Evolutionary conservation across 108 stramenopile species (phyloP), one percentile per base, ranked within the genome.

Genomic region (Halocafeteria seosinensis): DNA sequence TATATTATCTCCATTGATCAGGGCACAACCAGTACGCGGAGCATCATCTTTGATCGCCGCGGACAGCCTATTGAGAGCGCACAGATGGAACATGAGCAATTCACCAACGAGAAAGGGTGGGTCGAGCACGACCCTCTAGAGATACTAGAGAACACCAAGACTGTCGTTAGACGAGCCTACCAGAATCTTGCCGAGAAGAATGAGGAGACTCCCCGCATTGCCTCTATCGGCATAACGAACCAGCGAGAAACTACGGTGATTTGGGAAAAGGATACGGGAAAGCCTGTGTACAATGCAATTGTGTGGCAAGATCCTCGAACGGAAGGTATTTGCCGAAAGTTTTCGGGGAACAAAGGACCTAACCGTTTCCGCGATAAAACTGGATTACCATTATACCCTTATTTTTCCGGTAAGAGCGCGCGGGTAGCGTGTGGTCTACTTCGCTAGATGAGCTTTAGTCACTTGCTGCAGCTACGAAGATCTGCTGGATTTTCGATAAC

Each of bases 1-100:
- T n/a, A n/a, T n/a, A n/a, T n/a, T n/a, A n/a, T n/a, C n/a, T n/a
- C 89, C 57, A 92, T 98, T 66, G 93, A 98, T 68, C 92, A 98
- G 77, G 96, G 96, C 59, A 98, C 96, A 3, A 85, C 86, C 36
- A 82, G 80, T 51, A 84, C 92, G 0, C 83, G 93, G 0, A 91
- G 92, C 73, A 69, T 95, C 24, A 55, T 98, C 6, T 86, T 94
- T 61, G 80, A 86, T 42, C 55, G 71, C 13, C 17, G 62, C 11
- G 93, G 93, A 17, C 47, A 64, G 25, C 77, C 89, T 36, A 85
- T 85, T 12, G 79, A 87, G 0, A 75, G 75, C 38, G 76, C 86
- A 23, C 93, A 94, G 72, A 71, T 86, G 61, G 96, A 95, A 72
- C 85, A 88, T 62, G 72, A 76, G n/a, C 93, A 94, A 74, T 65